A percentile compares a stretch with the other conserved stretches of the same genome.
phyloP scores from a whole-genome alignment of 2,329 filamentous ascomycete species.

The Fusarium graminum region DNA sequence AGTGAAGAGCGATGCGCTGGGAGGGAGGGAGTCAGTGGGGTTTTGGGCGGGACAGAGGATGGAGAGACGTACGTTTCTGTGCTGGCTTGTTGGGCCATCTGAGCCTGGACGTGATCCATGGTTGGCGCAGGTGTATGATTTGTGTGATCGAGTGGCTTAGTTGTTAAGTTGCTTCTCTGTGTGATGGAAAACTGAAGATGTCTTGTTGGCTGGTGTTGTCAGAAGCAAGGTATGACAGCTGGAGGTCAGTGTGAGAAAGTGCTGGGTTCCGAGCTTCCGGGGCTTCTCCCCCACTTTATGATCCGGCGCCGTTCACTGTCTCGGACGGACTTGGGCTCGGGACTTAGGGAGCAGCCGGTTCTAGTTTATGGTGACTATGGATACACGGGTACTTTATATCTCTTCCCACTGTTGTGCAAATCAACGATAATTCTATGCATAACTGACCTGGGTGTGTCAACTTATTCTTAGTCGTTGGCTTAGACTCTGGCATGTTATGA shows the following conservation, averaged over 20 bases:
- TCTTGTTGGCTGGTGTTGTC: constrained; percentile 2
- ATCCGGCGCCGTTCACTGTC: constrained; percentile 24
- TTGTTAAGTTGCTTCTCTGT: background rate
- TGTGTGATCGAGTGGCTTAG: background rate
- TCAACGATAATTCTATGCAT: too few relatives aligned
- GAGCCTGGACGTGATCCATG: constrained; percentile 71
- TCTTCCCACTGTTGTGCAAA: too few relatives aligned
- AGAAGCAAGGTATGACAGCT: background rate
- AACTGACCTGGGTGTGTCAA: too few relatives aligned
- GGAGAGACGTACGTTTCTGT: constrained; percentile 56
- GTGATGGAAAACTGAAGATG: constrained; percentile 6
- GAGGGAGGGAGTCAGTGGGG: constrained; percentile 4
- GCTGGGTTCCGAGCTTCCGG: constrained; percentile 30
- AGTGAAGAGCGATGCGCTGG: constrained; percentile 64
- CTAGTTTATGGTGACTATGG: background rate
- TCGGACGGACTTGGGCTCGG: constrained; percentile 37
- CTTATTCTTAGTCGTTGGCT: too few relatives aligned
- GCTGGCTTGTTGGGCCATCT: constrained; percentile 66
- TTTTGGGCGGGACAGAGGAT: background rate
- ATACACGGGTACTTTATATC: too few relatives aligned
- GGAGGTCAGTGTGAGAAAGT: constrained; percentile 4
- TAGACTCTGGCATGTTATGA: background rate
- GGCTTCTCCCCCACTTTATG: constrained; percentile 35
- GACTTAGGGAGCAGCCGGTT: constrained; percentile 7
- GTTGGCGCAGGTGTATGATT: background rate